Conservation (phyloP, 192 early-diverging fungal genomes). For the Backusella morwellensis region DNA sequence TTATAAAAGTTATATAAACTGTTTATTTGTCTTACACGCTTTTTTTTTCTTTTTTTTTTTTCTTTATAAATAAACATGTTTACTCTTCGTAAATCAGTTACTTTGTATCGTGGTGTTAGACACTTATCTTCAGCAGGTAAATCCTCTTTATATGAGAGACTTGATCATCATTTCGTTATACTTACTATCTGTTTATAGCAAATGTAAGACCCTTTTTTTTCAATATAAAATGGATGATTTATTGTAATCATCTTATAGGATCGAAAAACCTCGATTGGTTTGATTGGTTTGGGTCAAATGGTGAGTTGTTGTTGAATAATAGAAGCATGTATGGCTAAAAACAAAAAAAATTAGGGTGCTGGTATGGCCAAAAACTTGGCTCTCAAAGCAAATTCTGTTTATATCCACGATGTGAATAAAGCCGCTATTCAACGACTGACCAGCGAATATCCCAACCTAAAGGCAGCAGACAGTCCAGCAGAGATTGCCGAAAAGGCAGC, state of each 20-base stretch:
- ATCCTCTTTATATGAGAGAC: background rate
- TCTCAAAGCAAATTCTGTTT: constrained; percentile 52
- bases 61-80: background rate
- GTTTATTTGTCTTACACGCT: background rate
- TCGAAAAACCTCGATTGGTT: constrained; percentile 56
- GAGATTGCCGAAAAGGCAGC: constrained; percentile 71
- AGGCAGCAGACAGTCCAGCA: constrained; percentile 56
- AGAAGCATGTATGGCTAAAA: background rate
- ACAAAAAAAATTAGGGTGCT: constrained; percentile 56
- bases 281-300: constrained; percentile 93
- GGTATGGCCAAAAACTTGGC: constrained; percentile 91
- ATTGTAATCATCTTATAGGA: background rate
- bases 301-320: constrained; percentile 24
- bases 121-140: background rate
- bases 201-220: background rate
- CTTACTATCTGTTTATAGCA: background rate
- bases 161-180: background rate
- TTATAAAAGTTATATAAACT: background rate
- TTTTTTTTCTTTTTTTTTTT: background rate
- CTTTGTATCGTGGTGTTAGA: background rate
- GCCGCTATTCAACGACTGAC: constrained; percentile 55
- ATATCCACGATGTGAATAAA: constrained; percentile 73
- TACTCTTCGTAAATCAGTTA: background rate
- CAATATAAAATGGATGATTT: background rate
- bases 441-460: constrained; percentile 42